phyloP scores from a whole-genome alignment of 1,139 yeast genomes.

The Tardiomyces digboiensis region DNA sequence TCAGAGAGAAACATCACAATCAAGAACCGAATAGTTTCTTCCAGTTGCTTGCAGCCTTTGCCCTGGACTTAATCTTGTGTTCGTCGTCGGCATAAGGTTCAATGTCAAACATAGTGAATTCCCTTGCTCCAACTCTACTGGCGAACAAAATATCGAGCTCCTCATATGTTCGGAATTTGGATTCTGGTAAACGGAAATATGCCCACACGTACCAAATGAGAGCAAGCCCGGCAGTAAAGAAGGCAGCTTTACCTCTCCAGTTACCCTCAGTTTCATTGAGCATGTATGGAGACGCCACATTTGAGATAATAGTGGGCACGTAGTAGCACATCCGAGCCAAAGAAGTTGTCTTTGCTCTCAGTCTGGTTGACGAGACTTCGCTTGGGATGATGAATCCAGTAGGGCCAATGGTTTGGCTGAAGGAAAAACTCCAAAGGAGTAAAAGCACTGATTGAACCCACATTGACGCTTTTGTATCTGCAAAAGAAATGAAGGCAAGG shows the following conservation, averaged over 20 bases:
- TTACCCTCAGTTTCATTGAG: slow-evolving; percentile 48
- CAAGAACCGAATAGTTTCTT: too few relatives aligned
- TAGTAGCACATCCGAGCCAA: slow-evolving; percentile 41
- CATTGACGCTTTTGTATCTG: neutral
- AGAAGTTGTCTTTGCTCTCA: slow-evolving; percentile 48
- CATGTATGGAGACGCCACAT: slow-evolving; percentile 47
- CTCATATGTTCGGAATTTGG: slow-evolving; percentile 30
- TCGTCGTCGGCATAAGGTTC: slow-evolving; percentile 2
- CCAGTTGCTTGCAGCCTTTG: too few relatives aligned
- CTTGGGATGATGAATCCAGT: slow-evolving; percentile 46
- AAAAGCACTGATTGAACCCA: slow-evolving; percentile 8
- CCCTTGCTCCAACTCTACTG: neutral
- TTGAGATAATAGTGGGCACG: slow-evolving; percentile 32
- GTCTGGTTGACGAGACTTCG: slow-evolving; percentile 46
- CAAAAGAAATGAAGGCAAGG: slow-evolving; percentile 8
- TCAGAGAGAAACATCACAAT: too few relatives aligned
- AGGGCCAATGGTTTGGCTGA: slow-evolving; percentile 50
- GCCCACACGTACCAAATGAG: slow-evolving; percentile 28
- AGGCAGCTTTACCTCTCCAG: slow-evolving; percentile 51
- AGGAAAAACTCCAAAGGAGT: slow-evolving; percentile 26
- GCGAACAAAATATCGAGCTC: slow-evolving; percentile 36
- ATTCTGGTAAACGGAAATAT: slow-evolving; percentile 37
- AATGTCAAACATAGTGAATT: neutral
- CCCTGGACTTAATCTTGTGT: too few relatives aligned
- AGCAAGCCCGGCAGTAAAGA: slow-evolving; percentile 40